Conservation (phyloP, 148 eudicot genomes). For the Vaccinium corymbosum region DNA sequence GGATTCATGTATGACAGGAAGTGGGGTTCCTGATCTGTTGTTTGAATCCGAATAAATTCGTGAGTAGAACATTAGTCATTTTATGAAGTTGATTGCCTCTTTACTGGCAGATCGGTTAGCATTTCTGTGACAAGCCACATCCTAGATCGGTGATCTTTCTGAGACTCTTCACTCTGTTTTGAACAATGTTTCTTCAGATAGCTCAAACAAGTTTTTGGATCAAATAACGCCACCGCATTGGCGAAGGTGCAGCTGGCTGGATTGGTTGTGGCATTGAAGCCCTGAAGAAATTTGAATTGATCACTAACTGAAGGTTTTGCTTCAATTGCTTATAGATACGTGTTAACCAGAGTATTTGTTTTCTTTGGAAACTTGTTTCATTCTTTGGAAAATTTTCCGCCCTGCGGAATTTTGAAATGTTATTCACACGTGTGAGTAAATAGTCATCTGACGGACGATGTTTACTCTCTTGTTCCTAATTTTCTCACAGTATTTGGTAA, state of each 20-base stretch:
- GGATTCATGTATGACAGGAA: background rate
- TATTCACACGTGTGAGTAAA: background rate
- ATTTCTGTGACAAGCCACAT: background rate
- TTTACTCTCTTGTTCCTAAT: background rate
- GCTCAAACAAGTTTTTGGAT: background rate
- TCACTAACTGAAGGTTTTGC: background rate
- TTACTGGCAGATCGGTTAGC: background rate
- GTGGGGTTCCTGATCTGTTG: background rate
- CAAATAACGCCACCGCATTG: background rate
- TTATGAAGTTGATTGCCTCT: constrained; percentile 11
- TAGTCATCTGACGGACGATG: background rate
- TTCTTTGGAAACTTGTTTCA: background rate
- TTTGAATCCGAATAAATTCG: background rate
- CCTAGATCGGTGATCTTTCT: no score
- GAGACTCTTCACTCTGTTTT: background rate
- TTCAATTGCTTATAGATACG: constrained; percentile 2
- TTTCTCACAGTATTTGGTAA: background rate
- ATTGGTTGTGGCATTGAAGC: background rate
- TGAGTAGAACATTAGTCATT: background rate
- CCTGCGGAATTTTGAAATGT: background rate
- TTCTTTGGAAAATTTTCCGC: background rate
- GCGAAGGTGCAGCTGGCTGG: background rate
- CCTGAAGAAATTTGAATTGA: constrained; percentile 4
- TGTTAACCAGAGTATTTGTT: background rate
- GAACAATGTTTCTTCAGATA: background rate